Base-by-base conservation (phyloP, 2,329 filamentous ascomycete species). In the Aspergillus texensis region DNA sequence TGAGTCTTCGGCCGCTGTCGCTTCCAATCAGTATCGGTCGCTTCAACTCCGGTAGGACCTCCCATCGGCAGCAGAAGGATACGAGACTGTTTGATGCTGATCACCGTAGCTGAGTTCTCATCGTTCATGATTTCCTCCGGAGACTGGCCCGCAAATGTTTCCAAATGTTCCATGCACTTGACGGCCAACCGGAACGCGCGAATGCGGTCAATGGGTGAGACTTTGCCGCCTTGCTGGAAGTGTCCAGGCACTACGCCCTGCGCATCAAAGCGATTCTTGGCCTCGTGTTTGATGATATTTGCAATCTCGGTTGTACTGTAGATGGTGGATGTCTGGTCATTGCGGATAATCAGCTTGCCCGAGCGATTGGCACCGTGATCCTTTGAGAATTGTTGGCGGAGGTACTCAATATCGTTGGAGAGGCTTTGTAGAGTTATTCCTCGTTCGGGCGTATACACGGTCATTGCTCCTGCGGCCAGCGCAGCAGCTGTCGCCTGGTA, bases 361-460 rank as follows among this genome's bases (percentile, higher is more conserved):
- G 94, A 94, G 58, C 94, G 89, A 45, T 89, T 92, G 77, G 94
- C 91, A 63, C 94, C 94, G 72, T 88, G 89, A 80, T 99, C 95
- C 63, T 90, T 86, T 12, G 85, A 83, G 80, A 98, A 98, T 58
- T 92, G 90, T 16, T 94, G 83, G 68, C 94, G 92, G 34, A 99
- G 84, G 75, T 95, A 91, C 64, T 90, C 88, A 71, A 99, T 96
- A 72, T 99, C 95, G 3, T 89, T 86, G 53, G 92, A 90, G 8
- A 99, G 87, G 91, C 95, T 97, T 72, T 93, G 91, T 58, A 98
- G 88, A 75, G 89, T 91, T 79, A 98, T 92, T 10, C 94, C 94
- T 79, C 98, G 93, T 78, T 98, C 94, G 1, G 95, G 95, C 3
- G 94, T 97, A 80, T 99, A 99, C n/a, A 98, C 93, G 0, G 94